Base-by-base conservation (phyloP, 169 alveolate species). In the Cryptosporidium ryanae region DNA sequence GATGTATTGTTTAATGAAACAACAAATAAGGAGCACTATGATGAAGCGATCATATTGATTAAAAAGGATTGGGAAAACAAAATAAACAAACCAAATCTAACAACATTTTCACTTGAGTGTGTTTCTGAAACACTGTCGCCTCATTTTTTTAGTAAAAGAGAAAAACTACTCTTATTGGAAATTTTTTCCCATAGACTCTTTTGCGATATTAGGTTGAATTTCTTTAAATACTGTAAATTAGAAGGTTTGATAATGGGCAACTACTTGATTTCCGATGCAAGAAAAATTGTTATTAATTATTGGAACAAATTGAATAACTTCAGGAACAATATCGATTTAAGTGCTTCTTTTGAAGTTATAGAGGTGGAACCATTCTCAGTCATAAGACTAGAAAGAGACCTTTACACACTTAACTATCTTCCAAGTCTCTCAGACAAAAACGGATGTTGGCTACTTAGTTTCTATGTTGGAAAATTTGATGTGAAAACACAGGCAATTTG, bases 241-340 rank as follows among this genome's bases (percentile, higher is more conserved):
- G 87, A 76, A n/a, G 87, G 87, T 8, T 25, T 76, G 21, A 76
- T 76, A 21, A 59, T 76, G 87, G 87, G 87, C 1, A 76, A 76
- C 63, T 76, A 46, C 18, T 43, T 59, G 31, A 43, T 27, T 2
- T n/a, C 61, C 21, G 38, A 23, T 55, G 87, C 87, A 8, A 76
- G 23, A 4, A 13, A 25, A n/a, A 55, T 76, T 27, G 38, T 61
- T 57, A 55, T 76, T 17, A 23, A 61, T 7, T 27, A 76, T 55
- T 76, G 71, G 68, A 61, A 44, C 4, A 76, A 61, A 12, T 46
- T 76, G 12, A 76, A 38, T 44, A 29, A 57, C 23, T 59, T 59
- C 13, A 52, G 43, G 27, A 38, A 59, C 6, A 38, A 44, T 23
- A 13, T 59, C 2, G 21, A 23, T 23, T 38, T 38, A 38, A n/a